Base-by-base conservation (phyloP, 1,139 yeast genomes). In the Hansenula sp. region DNA sequence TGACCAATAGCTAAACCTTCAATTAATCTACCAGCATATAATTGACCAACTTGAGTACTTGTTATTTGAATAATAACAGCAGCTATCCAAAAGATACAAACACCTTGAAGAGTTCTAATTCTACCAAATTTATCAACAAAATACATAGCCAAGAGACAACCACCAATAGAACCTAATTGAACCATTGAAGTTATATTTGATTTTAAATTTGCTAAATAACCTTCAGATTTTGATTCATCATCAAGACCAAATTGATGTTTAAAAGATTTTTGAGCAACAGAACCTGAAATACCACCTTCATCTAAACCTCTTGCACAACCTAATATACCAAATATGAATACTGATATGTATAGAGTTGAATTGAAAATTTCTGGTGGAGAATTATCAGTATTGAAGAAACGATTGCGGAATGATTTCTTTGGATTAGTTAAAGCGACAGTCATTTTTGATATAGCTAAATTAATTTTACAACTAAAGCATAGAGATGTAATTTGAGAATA, bases 241-340 rank as follows among this genome's bases (percentile, higher is more conserved):
- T 54, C 48, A 31, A 78, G 64, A 2, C 80, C 80, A 52, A 76
- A 76, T 44, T 60, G 63, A 2, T 51, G 38, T 34, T 55, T 58
- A 56, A 78, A 78, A 2, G 76, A 61, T 3, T 55, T 56, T 48
- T 70, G 77, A 3, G 74, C 69, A 29, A 69, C 62, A 3, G 68
- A 59, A 10, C 78, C 79, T n/a, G 76, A 58, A 34, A 62, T 62
- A 45, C 63, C 62, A 37, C 84, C 85, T 59, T 78, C 84, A 56
- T 79, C 85, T 40, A 67, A 70, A 14, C 85, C 85, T 56, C 84
- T 62, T 11, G 81, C 79, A 21, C 77, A 68, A 12, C 85, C 85
- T 40, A 76, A 60, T 21, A 77, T 55, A 34, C 84, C 84, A 59
- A 77, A 78, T 4, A 76, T 71, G 36, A 73, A 61, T 12, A 77